Evolutionary conservation across 768 basidiomycete species (phyloP).

Genomic region (Cyclocybe aegerita): DNA sequence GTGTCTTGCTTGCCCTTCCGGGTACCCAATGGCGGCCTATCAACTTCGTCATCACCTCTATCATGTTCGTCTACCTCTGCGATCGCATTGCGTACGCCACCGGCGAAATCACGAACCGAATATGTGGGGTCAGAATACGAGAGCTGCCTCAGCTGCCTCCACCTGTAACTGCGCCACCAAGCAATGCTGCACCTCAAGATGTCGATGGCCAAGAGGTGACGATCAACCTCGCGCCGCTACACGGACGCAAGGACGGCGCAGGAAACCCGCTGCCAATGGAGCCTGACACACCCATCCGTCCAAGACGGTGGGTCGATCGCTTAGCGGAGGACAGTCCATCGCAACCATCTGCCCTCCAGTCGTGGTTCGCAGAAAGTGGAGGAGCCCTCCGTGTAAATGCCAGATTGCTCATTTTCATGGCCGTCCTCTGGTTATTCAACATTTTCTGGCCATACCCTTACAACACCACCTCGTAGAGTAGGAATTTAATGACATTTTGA

Average conservation of each 20-base stretch:
- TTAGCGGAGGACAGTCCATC: conserved; percentile 34
- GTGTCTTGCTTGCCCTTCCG: conserved; percentile 76
- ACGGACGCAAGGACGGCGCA: conserved; percentile 22
- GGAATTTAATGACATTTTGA: background rate
- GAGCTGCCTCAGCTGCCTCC: conserved; percentile 20
- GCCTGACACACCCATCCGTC: conserved; percentile 38
- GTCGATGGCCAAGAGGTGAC: conserved; percentile 14
- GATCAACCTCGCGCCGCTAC: conserved; percentile 19
- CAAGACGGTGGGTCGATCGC: conserved; percentile 52
- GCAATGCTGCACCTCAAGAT: conserved; percentile 2
- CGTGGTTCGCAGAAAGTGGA: conserved; percentile 25
- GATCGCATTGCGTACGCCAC: conserved; percentile 78
- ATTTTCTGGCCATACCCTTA: conserved; percentile 48
- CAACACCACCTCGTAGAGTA: background rate
- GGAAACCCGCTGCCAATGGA: conserved; percentile 25
- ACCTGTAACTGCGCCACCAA: conserved; percentile 13
- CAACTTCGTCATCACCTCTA: conserved; percentile 75
- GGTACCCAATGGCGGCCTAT: conserved; percentile 70
- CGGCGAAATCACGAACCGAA: conserved; percentile 61
- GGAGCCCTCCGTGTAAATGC: conserved; percentile 12
- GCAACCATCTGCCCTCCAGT: conserved; percentile 21
- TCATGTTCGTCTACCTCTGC: conserved; percentile 79
- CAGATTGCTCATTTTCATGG: conserved; percentile 9
- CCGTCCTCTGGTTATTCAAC: conserved; percentile 65
- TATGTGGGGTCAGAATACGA: conserved; percentile 38